phyloP scores from a whole-genome alignment of 768 basidiomycete genomes.

The Pleurotus eryngii region DNA sequence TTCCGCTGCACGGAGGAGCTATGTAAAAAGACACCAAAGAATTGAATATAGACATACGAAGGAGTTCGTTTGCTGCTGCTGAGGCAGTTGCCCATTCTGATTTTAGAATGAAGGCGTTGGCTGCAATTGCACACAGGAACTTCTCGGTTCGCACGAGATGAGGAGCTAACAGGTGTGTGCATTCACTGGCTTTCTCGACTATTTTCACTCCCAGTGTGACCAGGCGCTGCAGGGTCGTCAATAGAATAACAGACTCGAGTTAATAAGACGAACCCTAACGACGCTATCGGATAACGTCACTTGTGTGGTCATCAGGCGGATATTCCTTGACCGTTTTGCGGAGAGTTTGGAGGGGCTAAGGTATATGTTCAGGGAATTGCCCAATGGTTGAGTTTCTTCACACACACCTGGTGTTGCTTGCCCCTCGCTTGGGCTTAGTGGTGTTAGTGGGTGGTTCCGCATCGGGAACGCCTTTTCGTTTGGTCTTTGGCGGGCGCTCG shows the following conservation, averaged over 20 bases:
- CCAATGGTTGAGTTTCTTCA: too few species aligned
- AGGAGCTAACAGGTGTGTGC: conserved; percentile 76
- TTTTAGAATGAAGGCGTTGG: conserved; percentile 58
- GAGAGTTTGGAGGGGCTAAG: not conserved
- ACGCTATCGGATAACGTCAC: conserved; percentile 54
- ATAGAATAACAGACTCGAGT: not conserved
- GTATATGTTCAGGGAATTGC: too few species aligned
- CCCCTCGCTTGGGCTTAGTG: not conserved
- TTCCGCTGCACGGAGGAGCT: conserved; percentile 47
- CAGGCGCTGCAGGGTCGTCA: conserved; percentile 42
- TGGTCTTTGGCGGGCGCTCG: conserved; percentile 5
- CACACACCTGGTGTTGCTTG: not conserved
- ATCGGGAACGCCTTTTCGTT: conserved; percentile 11
- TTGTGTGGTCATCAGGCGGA: conserved; percentile 69
- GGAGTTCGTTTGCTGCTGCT: conserved; percentile 48
- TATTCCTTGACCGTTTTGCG: not conserved
- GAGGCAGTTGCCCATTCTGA: conserved; percentile 68
- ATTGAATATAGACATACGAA: conserved; percentile 47
- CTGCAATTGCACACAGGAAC: conserved; percentile 73
- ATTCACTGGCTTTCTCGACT: conserved; percentile 57
- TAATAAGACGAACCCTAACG: conserved; percentile 44
- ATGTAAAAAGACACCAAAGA: conserved; percentile 1
- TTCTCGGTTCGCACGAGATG: conserved; percentile 82
- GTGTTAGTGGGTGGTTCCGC: too few species aligned
- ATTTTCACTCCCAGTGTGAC: conserved; percentile 64